Base-by-base conservation (phyloP, 257 asterid genomes). In the Rhazya stricta region DNA sequence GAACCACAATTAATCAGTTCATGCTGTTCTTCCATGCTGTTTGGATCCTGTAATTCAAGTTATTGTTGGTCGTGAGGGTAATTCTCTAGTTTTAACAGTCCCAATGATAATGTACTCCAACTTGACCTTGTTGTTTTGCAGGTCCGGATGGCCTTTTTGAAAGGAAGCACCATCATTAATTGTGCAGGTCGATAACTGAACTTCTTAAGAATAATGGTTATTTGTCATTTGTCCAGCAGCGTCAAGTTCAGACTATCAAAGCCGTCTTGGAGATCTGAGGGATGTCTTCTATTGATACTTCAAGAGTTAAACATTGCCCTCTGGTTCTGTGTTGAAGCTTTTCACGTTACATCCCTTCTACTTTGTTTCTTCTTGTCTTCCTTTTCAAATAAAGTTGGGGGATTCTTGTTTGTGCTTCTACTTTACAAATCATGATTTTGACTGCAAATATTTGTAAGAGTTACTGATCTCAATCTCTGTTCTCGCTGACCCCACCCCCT, bases 81-180 rank as follows among this genome's bases (percentile, higher is more conserved):
- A 32, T 15, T 23, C 9, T 54, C n/a, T 25, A 3, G 32, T 62
- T 3, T 30, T 12, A 18, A 0, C 21, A n/a, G 3, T 29, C 29
- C 13, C 21, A 36, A 3, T 19, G 51, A 9, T 18, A 50, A 6
- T 41, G 7, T 50, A 58, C 37, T 42, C 32, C 6, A 67, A 23
- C 63, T 76, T 30, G 63, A 75, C 73, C 19, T 34, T 67, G 41
- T 65, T 19, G 62, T 74, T 43, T 25, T 85, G 82, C 88, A 90
- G 96, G 97, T 83, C 96, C 96, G n/a, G 96, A 90, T 86, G 97
- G 96, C 41, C 90, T 91, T 50, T 91, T 91, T 67, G 97, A 91
- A 89, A 30, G 5, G 36, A 90, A 88, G 87, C 74, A 84, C 66
- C 82, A 84, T 68, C 84, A 84, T 57, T 81, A 75, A 84, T 34